Evolutionary conservation across 495 filamentous ascomycete species (phyloP), one percentile per base, ranked within the genome.

Genomic region (Aspergillus mulundensis): DNA sequence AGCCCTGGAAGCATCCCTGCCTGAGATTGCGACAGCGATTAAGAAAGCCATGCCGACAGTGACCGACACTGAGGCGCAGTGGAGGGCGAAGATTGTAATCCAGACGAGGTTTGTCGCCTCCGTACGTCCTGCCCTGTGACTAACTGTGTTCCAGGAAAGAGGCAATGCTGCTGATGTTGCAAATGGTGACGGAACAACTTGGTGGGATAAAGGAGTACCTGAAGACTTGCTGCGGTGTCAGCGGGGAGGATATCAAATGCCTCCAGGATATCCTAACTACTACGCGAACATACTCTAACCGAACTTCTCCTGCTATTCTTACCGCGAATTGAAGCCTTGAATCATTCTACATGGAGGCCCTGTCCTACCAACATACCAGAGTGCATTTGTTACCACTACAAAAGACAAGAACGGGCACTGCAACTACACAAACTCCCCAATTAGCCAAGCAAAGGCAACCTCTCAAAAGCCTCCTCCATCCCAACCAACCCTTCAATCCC

Each of bases 381-480:
- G n/a, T n/a, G n/a, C n/a, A n/a, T n/a, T n/a, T n/a, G n/a, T 28
- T 8, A 28, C 25, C 25, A 28, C 3, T 28, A 28, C 25, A 28
- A 8, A 28, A 28, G 3, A 28, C 8, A 8, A 28, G 25, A 28
- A 28, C 4, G 8, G 8, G 8, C 8, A 28, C 25, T 28, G 25
- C 3, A 28, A 28, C 25, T 28, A 8, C 25, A 28, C 25, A 3
- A 8, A 4, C 25, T 4, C 25, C 25, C 8, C 25, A 28, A 28
- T 43, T 23, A 43, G n/a, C 18, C 18, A 12, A 39, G 47, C 30
- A 50, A 36, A 38, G 47, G 28, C 36, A 53, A 4, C 10, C 25
- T 18, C 40, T 15, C 39, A 58, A 61, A 58, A 7, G 42, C 28
- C 45, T 57, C 59, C 32, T 61, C 49, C 12, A 54, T 32, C 6